A percentile compares a stretch with the other conserved stretches of the same genome.
phyloP scores from a whole-genome alignment of 2,329 filamentous ascomycete species.

The Fusarium odoratissimum region DNA sequence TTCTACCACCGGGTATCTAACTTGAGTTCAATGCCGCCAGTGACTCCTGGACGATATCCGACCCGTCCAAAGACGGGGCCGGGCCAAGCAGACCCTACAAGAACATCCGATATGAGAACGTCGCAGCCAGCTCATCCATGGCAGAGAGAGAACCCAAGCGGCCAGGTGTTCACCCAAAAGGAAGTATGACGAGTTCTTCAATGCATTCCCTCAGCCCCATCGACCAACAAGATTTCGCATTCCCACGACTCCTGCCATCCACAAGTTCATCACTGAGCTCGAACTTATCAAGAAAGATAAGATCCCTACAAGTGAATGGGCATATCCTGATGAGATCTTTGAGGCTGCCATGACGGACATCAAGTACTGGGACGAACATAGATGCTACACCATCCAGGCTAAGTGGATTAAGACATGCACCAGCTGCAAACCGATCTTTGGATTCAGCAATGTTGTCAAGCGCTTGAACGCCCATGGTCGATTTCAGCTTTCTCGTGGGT shows the following conservation, averaged over 20 bases:
- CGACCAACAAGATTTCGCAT: not conserved
- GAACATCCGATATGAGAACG: no score
- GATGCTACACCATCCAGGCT: not conserved
- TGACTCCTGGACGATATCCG: not conserved
- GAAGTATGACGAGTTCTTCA: no score
- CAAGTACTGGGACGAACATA: not conserved
- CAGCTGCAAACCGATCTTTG: not conserved
- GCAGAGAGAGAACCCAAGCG: no score
- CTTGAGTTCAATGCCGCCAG: not conserved
- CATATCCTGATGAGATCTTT: not conserved
- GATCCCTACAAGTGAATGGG: no score
- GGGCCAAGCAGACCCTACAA: no score
- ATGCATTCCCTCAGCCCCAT: not conserved
- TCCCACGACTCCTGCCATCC: not conserved
- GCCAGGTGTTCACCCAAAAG: no score
- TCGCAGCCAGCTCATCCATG: no score
- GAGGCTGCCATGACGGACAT: not conserved
- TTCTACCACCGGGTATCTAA: not conserved
- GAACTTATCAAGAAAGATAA: not conserved
- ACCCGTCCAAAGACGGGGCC: not conserved
- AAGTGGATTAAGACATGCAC: not conserved
- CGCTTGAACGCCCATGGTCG: rapidly evolving
- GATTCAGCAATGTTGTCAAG: not conserved
- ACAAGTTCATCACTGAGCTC: not conserved
- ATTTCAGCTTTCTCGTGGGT: not conserved